Conservation (phyloP, 805 yeast species). For the Saccharomycopsis vini region DNA sequence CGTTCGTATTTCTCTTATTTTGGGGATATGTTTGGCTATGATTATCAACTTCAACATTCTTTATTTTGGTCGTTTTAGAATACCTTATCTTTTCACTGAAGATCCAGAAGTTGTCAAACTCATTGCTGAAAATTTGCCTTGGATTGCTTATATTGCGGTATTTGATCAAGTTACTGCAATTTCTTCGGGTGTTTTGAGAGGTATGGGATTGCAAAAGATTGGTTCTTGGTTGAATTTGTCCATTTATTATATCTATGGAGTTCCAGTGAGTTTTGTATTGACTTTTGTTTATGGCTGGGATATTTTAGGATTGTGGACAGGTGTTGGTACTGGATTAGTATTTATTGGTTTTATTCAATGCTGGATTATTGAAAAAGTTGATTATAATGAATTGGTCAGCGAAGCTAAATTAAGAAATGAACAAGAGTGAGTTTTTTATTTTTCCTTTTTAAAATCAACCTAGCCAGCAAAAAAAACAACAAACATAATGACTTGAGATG, state of each 20-base stretch:
- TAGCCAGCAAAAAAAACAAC: too few species aligned
- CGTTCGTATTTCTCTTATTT: conserved; percentile 31
- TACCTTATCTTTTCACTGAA: conserved; percentile 51
- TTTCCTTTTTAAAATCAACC: too few species aligned
- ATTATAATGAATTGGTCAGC: conserved; percentile 10
- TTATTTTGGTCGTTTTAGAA: conserved; percentile 35
- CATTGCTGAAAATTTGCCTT: conserved; percentile 51
- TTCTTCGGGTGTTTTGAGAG: conserved; percentile 65
- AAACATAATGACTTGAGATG: too few species aligned
- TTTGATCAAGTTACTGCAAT: conserved; percentile 65
- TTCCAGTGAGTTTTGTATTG: conserved; percentile 57
- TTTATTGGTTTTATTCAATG: conserved; percentile 11
- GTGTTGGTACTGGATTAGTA: conserved; percentile 44
- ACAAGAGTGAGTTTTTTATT: too few species aligned
- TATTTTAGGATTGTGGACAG: conserved; percentile 65
- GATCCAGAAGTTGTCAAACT: conserved; percentile 48
- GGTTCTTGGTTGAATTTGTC: conserved; percentile 64
- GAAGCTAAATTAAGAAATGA: conserved; percentile 13
- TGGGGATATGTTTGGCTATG: conserved; percentile 28
- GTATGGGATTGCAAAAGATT: conserved; percentile 65
- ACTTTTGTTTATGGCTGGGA: conserved; percentile 41
- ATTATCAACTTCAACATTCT: conserved; percentile 39
- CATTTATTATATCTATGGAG: conserved; percentile 62
- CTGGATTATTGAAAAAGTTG: conserved; percentile 1
- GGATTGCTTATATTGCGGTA: conserved; percentile 56